These are phyloP conservation scores for Kodamaea fungicola DNA, from an alignment of 1,139 yeast genomes.

Conservation along the genomic window DNA sequence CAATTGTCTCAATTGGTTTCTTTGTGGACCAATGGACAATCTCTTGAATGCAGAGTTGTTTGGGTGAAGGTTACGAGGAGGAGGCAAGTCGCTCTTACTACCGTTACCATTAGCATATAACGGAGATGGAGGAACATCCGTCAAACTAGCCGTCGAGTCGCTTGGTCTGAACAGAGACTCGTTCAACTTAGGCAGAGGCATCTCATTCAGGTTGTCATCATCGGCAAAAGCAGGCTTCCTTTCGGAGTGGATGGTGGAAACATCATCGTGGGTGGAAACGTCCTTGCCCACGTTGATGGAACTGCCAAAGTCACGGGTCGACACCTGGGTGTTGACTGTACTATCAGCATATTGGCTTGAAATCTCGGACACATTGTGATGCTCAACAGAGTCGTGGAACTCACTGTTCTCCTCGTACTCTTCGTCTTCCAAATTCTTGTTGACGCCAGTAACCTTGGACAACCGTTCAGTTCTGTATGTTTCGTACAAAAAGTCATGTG, in stretches of 20 bases:
- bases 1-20: constrained; percentile 67
- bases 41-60: constrained; percentile 51
- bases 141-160: constrained; percentile 26
- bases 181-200: constrained; percentile 29
- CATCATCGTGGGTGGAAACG: constrained; percentile 21
- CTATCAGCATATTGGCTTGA: constrained; percentile 9
- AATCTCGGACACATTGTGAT: constrained; percentile 7
- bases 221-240: constrained; percentile 35
- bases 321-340: constrained; percentile 24
- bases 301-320: constrained; percentile 56
- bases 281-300: constrained; percentile 10
- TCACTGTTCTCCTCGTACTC: constrained; percentile 23
- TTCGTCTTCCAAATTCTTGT: constrained; percentile 18
- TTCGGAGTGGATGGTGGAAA: constrained; percentile 24
- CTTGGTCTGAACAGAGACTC: constrained; percentile 24
- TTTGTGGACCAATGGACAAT: constrained; percentile 57
- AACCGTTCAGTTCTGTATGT: constrained; percentile 89
- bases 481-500: constrained; percentile 90
- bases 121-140: constrained; percentile 10
- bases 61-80: constrained; percentile 34
- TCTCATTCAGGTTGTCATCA: constrained; percentile 20
- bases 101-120: constrained; percentile 2
- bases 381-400: constrained; percentile 32
- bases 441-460: constrained; percentile 47
- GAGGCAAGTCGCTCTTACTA: constrained; percentile 26